Percentiles rank a stretch among this genome's conserved stretches.
These are phyloP conservation scores for Fraxinus quadrangulata DNA, from an alignment of 257 asterid genomes.

Conservation along the genomic window DNA sequence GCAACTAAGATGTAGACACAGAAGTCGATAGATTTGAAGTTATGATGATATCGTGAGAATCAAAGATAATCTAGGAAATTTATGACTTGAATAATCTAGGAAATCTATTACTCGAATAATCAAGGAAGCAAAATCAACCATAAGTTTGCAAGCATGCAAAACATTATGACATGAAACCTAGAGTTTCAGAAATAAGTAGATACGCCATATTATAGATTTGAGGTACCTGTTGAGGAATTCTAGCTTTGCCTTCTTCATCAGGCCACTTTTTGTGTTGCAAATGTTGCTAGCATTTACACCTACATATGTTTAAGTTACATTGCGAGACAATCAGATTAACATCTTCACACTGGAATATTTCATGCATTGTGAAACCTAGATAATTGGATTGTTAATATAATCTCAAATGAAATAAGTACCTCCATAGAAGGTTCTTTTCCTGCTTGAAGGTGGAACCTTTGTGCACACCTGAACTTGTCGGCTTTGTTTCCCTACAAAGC, in stretches of 20 bases:
- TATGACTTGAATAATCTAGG: background rate
- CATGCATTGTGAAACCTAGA: background rate
- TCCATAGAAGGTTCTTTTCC: slow-evolving; percentile 68
- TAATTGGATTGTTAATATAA: background rate
- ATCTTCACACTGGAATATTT: slow-evolving; percentile 18
- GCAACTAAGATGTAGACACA: background rate
- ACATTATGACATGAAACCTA: background rate
- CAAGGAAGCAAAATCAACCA: background rate
- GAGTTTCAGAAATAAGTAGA: background rate
- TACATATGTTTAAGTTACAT: slow-evolving; percentile 16
- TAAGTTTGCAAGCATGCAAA: background rate
- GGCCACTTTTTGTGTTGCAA: slow-evolving; percentile 69
- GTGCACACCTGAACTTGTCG: slow-evolving; percentile 80
- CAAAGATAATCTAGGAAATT: background rate
- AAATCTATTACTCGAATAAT: background rate
- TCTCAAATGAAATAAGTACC: slow-evolving; percentile 39
- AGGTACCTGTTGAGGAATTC: slow-evolving; percentile 76
- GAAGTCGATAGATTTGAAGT: background rate
- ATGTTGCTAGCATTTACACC: slow-evolving; percentile 49
- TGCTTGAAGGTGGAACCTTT: slow-evolving; percentile 87
- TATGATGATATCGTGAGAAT: background rate
- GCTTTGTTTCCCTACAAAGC: slow-evolving; percentile 60
- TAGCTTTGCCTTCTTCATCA: slow-evolving; percentile 89
- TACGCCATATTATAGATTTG: background rate
- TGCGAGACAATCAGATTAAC: background rate